phyloP scores from a whole-genome alignment of 352 stramenopile genomes.

The Pythium rhizo-oryzae region DNA sequence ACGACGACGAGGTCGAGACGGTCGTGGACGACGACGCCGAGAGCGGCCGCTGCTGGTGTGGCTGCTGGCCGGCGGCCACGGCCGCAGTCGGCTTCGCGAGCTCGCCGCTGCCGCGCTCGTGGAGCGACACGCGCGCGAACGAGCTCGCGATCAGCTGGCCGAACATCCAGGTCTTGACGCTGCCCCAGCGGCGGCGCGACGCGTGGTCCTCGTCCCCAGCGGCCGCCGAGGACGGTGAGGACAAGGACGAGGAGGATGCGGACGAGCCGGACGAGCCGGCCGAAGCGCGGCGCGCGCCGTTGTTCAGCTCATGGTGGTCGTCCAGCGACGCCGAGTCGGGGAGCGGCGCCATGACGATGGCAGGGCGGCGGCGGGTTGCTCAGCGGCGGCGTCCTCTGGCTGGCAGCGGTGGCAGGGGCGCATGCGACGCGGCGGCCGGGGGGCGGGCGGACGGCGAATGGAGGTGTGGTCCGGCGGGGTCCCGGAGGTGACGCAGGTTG shows the following conservation, averaged over 20 bases:
- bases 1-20: constrained; percentile 25
- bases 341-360: constrained; percentile 17
- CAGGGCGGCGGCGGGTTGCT: neutral
- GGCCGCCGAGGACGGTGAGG: neutral
- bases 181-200: constrained; percentile 48
- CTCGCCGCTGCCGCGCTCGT: constrained; percentile 1
- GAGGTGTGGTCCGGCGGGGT: neutral
- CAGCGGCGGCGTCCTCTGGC: neutral
- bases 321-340: constrained; percentile 15
- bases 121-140: constrained; percentile 65
- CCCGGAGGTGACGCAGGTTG: neutral
- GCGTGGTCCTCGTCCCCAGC: neutral
- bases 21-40: constrained; percentile 16
- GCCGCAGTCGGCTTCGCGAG: neutral
- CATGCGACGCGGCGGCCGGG: neutral
- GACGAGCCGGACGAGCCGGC: constrained; percentile 11
- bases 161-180: constrained; percentile 82
- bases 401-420: neutral
- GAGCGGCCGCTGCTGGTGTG: neutral
- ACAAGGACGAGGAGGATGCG: constrained; percentile 12
- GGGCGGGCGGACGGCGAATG: neutral
- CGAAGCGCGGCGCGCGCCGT: neutral
- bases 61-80: too few species aligned
- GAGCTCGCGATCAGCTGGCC: constrained; percentile 63
- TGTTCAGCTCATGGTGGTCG: neutral